Conservation (phyloP, 805 yeast genomes). For the Crinitomyces ghanaensis region DNA sequence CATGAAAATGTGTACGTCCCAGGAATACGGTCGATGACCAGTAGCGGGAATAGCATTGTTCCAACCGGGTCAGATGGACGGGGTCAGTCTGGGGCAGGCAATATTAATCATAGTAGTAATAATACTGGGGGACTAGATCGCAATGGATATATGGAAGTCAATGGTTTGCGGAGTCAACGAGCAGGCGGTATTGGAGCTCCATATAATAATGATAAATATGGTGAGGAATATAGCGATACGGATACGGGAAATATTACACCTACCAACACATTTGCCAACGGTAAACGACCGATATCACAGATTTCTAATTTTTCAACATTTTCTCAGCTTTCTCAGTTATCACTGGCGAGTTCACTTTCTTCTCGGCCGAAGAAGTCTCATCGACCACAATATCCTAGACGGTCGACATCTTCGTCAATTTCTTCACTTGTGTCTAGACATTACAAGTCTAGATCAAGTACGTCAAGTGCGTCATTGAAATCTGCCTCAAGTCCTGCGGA, state of each 20-base stretch:
- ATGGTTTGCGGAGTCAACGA: background rate
- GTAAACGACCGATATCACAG: conserved; percentile 37
- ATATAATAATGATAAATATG: background rate
- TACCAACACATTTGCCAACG: background rate
- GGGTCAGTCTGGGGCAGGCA: background rate
- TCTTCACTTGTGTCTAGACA: conserved; percentile 16
- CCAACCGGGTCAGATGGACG: background rate
- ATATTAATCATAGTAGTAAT: background rate
- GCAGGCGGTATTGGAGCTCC: background rate
- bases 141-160: background rate
- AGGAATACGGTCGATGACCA: background rate
- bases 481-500: conserved; percentile 13
- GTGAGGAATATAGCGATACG: background rate
- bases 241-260: background rate
- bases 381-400: conserved; percentile 13
- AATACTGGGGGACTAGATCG: background rate
- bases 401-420: conserved; percentile 21
- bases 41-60: background rate
- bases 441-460: conserved; percentile 14
- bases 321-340: conserved; percentile 26
- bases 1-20: background rate
- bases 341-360: conserved; percentile 10
- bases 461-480: conserved; percentile 20
- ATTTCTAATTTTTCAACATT: conserved; percentile 40
- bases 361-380: conserved; percentile 2